phyloP scores from a whole-genome alignment of 139 green algal species.

The Chlamydomonas incerta region DNA sequence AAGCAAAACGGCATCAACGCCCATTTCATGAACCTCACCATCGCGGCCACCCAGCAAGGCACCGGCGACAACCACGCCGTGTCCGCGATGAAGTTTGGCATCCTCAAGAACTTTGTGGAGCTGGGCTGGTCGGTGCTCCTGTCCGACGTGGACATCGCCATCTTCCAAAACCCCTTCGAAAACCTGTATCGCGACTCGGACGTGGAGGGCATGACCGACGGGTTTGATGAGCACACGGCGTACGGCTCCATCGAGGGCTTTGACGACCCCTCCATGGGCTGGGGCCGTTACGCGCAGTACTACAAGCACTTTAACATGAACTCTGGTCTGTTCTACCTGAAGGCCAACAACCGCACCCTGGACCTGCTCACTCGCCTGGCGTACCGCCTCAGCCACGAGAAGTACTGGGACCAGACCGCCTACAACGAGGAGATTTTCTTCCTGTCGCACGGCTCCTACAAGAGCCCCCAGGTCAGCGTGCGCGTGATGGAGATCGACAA shows the following conservation, averaged over 20 bases:
- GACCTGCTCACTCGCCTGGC: constrained; percentile 63
- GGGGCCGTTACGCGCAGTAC: constrained; percentile 79
- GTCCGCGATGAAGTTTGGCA: constrained; percentile 89
- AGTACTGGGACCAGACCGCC: constrained; percentile 91
- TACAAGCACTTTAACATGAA: constrained; percentile 89
- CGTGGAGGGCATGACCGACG: constrained; percentile 86
- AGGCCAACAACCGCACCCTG: constrained; percentile 74
- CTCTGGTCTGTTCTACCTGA: constrained; percentile 88
- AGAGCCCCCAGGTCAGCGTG: constrained; percentile 71
- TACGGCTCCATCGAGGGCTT: constrained; percentile 92
- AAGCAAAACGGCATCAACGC: constrained; percentile 56
- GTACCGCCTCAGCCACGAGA: constrained; percentile 72
- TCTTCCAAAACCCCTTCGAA: constrained; percentile 76
- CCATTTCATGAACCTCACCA: constrained; percentile 56
- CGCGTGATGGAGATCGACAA: constrained; percentile 84
- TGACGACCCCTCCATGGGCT: constrained; percentile 93
- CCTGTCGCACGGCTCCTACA: constrained; percentile 82
- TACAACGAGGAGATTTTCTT: constrained; percentile 96
- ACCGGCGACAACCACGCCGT: constrained; percentile 85
- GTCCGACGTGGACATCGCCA: constrained; percentile 94
- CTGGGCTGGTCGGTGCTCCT: constrained; percentile 94
- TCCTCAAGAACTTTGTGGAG: constrained; percentile 91
- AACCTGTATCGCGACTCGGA: constrained; percentile 79
- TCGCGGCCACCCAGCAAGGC: constrained; percentile 56
- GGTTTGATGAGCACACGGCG: constrained; percentile 84